A percentile compares a stretch with the other conserved stretches of the same genome.
phyloP scores from a whole-genome alignment of 2,329 filamentous ascomycete species.

The Aspergillus costaricaensis region DNA sequence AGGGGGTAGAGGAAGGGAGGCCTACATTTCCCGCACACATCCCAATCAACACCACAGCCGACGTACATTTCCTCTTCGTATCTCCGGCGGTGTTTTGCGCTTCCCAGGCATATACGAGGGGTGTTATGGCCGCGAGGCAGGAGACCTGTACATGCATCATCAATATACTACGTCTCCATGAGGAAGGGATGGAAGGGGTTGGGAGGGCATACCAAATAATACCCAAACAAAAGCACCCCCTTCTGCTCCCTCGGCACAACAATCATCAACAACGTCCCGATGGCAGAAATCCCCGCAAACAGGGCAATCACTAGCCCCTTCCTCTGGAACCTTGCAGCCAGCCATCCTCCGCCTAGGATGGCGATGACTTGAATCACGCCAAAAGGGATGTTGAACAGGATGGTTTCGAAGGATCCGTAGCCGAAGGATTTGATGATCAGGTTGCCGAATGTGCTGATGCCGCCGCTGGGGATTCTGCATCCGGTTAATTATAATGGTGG shows the following conservation, averaged over 20 bases:
- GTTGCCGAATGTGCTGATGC: slow-evolving; percentile 43
- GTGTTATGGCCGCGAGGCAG: slow-evolving; percentile 38
- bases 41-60: slow-evolving; percentile 37
- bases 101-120: slow-evolving; percentile 40
- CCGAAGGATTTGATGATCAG: slow-evolving; percentile 48
- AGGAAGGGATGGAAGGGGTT: neutral
- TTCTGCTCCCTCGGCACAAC: slow-evolving; percentile 51
- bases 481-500: too few relatives aligned
- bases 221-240: slow-evolving; percentile 53
- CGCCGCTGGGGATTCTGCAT: slow-evolving; percentile 40
- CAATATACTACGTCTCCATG: too few relatives aligned
- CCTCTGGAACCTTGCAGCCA: slow-evolving; percentile 45
- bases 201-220: slow-evolving; percentile 47
- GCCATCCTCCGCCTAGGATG: slow-evolving; percentile 40
- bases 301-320: slow-evolving; percentile 50
- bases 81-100: slow-evolving; percentile 42
- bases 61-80: slow-evolving; percentile 41
- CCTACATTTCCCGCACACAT: slow-evolving; percentile 41
- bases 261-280: slow-evolving; percentile 53
- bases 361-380: slow-evolving; percentile 41
- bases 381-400: slow-evolving; percentile 47
- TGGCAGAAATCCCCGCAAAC: slow-evolving; percentile 40
- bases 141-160: slow-evolving; percentile 22
- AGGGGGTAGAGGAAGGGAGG: rapidly evolving
- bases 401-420: slow-evolving; percentile 42